phyloP scores from a whole-genome alignment of 441 rosid species.

The Eruca vesicaria region DNA sequence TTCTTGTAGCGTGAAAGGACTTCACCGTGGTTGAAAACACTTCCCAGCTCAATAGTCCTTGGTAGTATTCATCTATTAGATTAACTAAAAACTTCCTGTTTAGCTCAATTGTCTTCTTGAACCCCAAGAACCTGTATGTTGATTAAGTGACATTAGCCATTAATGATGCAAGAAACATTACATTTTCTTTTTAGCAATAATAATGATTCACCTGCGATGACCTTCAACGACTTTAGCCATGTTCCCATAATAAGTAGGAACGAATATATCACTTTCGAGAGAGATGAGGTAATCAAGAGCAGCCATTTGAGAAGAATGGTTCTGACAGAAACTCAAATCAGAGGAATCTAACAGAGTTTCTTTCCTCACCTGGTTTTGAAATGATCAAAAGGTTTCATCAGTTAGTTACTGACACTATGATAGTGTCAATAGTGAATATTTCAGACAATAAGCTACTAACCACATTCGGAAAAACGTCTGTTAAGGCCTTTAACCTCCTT shows the following conservation, averaged over 20 bases:
- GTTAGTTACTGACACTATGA: background rate
- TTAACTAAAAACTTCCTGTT: constrained; percentile 74
- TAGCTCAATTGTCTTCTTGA: constrained; percentile 73
- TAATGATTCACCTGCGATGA: constrained; percentile 66
- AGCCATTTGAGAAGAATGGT: constrained; percentile 97
- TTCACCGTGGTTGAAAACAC: constrained; percentile 75
- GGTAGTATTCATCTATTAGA: constrained; percentile 65
- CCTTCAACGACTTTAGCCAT: constrained; percentile 99
- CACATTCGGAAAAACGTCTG: constrained; percentile 69
- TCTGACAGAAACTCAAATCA: constrained; percentile 79
- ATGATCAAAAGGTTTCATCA: background rate
- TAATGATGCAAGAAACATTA: background rate
- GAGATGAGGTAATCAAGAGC: constrained; percentile 93
- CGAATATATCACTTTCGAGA: constrained; percentile 85
- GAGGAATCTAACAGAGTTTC: constrained; percentile 76
- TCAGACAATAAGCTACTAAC: constrained; percentile 37
- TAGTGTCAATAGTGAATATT: too few relatives aligned
- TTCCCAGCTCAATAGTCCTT: constrained; percentile 68
- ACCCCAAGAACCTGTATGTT: constrained; percentile 69
- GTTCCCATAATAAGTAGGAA: constrained; percentile 93
- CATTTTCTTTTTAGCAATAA: background rate
- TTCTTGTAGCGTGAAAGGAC: constrained; percentile 57
- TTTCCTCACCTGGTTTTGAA: constrained; percentile 64
- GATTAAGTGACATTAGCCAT: constrained; percentile 2
- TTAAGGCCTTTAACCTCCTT: constrained; percentile 72